These are phyloP conservation scores for Astragalus glycyphyllos DNA, from an alignment of 306 rosid species.

Conservation along the genomic window DNA sequence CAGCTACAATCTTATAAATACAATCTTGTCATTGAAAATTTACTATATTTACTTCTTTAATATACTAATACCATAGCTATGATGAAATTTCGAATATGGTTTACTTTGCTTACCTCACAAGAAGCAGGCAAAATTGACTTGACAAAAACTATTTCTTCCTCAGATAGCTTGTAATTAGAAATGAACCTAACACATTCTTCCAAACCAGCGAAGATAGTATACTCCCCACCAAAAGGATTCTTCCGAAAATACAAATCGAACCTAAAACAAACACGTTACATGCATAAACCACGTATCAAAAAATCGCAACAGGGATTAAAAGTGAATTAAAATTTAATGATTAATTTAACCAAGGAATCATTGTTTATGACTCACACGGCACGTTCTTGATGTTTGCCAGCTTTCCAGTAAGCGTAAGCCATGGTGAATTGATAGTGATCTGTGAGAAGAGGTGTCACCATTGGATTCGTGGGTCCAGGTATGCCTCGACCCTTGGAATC, in stretches of 20 bases:
- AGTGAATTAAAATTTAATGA: background rate
- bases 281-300: conserved; percentile 24
- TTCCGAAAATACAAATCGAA: conserved; percentile 95
- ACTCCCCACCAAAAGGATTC: conserved; percentile 98
- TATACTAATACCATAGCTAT: background rate
- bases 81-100: background rate
- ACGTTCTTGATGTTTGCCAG: conserved; percentile 91
- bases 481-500: conserved; percentile 53
- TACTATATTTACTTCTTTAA: no score
- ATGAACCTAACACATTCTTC: conserved; percentile 92
- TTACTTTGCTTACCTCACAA: conserved; percentile 71
- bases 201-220: conserved; percentile 91
- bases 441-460: conserved; percentile 95
- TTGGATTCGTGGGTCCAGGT: conserved; percentile 79
- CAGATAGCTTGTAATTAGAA: conserved; percentile 79
- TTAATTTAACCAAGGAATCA: background rate
- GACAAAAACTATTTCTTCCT: conserved; percentile 77
- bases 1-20: no score
- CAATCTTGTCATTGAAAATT: no score
- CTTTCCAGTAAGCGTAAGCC: conserved; percentile 99
- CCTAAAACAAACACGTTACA: conserved; percentile 55
- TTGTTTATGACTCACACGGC: conserved; percentile 72
- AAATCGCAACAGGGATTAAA: background rate
- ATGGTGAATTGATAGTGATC: conserved; percentile 99
- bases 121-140: conserved; percentile 67